These are phyloP conservation scores for Geosmithia putterillii DNA, from an alignment of 2,329 filamentous ascomycete species.

Conservation along the genomic window DNA sequence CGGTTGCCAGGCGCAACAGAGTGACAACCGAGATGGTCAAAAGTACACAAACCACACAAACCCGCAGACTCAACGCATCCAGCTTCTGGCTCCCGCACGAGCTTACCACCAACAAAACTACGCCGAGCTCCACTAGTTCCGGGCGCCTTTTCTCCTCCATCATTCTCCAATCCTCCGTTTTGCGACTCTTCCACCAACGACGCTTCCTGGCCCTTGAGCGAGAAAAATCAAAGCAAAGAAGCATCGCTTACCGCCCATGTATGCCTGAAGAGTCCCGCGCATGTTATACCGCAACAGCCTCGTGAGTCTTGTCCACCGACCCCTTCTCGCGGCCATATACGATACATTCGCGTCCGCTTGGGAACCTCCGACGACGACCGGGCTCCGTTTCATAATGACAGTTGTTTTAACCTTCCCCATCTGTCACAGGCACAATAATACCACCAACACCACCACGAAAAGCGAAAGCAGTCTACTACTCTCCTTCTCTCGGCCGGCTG, in stretches of 20 bases:
- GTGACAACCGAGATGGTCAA: neutral
- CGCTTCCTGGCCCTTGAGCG: neutral
- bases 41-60: constrained; percentile 2
- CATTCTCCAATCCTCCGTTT: neutral
- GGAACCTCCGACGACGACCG: too few relatives aligned
- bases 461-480: neutral
- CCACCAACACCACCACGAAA: neutral
- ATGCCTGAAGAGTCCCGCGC: neutral
- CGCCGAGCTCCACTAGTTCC: neutral
- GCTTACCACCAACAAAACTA: neutral
- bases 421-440: neutral
- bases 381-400: too few relatives aligned
- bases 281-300: too few relatives aligned
- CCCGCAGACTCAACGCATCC: too few relatives aligned
- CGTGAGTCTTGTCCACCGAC: too few relatives aligned
- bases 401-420: too few relatives aligned
- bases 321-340: too few relatives aligned
- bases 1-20: constrained; percentile 3
- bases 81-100: neutral
- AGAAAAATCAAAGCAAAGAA: neutral
- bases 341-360: too few relatives aligned
- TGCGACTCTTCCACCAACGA: neutral
- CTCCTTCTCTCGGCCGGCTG: neutral
- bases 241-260: constrained; percentile 2
- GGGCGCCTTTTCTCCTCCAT: neutral